Base-by-base conservation (phyloP, 257 asterid species). In the Phtheirospermum japonicum region DNA sequence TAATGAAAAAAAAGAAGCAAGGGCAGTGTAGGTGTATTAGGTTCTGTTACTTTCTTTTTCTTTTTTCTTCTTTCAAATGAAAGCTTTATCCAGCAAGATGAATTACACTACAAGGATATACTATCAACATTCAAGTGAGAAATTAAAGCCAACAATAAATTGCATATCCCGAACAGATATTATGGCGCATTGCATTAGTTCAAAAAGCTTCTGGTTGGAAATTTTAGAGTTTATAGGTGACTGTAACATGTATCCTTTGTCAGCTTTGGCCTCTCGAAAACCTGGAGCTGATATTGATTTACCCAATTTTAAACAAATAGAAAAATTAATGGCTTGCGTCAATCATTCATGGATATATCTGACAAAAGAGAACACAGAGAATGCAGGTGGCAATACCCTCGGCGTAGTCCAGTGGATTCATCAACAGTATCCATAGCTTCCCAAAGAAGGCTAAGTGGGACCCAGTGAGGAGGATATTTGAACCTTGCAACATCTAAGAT, bases 401-500 rank as follows among this genome's bases (percentile, higher is more conserved):
- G 82, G 66, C 42, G 81, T 42, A 81, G 70, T 71, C 99, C 97
- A 66, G 95, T 93, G 65, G 94, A 81, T 79, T 89, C 95, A 66
- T 93, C 99, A 37, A 87, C 71, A 63, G 99, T 87, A 74, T 81
- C 70, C 97, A 93, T 93, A 58, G 99, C 99, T 76, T 93, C 87
- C 99, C 99, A 93, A 45, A 93, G 96, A 72, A 93, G 95, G 48
- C 75, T 56, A 31, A 93, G 88, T 61, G 99, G 97, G 76, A 93
- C 95, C 99, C 99, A 93, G 57, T 93, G 99, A 67, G 99, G 99
- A 55, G 99, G 99, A 77, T 93, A 93, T 77, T 93, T 93, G 63
- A 93, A 93, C 80, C 99, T 85, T 45, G 99, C 99, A 75, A 89
- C 97, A 73, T 93, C 99, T 70, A 93, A 83, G 79, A 93, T 89